These are phyloP conservation scores for Amaranthus palmeri DNA, from an alignment of 148 eudicot genomes.

Conservation along the genomic window DNA sequence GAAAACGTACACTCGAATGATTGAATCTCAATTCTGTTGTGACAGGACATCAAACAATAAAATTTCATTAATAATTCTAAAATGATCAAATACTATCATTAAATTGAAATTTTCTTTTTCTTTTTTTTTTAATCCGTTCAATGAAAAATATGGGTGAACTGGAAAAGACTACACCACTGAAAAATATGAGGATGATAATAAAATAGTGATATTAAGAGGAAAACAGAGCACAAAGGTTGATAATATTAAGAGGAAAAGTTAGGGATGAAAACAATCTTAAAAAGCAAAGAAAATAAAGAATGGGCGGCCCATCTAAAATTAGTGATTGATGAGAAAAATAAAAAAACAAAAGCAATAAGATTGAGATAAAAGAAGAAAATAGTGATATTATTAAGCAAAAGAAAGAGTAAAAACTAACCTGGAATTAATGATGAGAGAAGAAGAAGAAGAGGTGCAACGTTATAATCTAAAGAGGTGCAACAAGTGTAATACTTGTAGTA, in stretches of 20 bases:
- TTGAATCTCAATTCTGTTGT: constrained; percentile 12
- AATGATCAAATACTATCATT: too few relatives aligned
- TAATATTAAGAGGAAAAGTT: not conserved
- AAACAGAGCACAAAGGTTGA: not conserved
- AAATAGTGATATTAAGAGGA: not conserved
- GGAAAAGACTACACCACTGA: not conserved
- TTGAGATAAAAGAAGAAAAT: not conserved
- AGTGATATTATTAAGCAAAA: not conserved
- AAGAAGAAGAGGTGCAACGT: not conserved
- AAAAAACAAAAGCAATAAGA: not conserved
- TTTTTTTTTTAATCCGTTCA: not conserved
- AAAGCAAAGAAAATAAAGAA: not conserved
- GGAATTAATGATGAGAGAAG: constrained; percentile 1
- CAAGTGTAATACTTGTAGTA: not conserved
- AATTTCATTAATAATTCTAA: not conserved
- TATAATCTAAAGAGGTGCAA: not conserved
- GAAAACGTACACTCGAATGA: not conserved
- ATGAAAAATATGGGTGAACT: not conserved
- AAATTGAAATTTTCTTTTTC: not conserved
- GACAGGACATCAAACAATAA: constrained; percentile 11
- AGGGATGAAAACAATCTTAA: not conserved
- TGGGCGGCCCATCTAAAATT: not conserved
- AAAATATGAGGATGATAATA: not conserved
- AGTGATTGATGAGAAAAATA: constrained; percentile 8
- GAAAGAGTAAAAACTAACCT: constrained; percentile 14